phyloP scores from a whole-genome alignment of 257 asterid species.

The Mitragyna speciosa region DNA sequence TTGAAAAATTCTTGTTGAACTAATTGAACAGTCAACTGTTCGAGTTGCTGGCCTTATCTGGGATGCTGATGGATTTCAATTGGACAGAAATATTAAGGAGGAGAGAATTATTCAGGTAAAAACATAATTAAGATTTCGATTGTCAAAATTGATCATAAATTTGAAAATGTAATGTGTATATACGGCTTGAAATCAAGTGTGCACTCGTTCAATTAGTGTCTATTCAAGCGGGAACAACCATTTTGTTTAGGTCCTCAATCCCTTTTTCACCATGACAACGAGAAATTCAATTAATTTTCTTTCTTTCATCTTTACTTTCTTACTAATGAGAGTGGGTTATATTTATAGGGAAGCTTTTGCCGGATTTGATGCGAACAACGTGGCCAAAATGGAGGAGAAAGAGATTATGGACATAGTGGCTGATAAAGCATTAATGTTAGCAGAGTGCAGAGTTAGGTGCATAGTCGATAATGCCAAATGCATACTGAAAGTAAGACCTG shows the following conservation, averaged over 20 bases:
- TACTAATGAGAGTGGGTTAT: not conserved
- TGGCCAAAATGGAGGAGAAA: conserved; percentile 76
- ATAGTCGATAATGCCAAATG: conserved; percentile 87
- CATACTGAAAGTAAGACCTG: conserved; percentile 59
- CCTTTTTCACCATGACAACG: not conserved
- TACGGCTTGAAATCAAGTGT: not conserved
- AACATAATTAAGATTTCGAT: not conserved
- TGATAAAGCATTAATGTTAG: conserved; percentile 53
- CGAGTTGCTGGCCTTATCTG: conserved; percentile 88
- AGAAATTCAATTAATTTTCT: not conserved
- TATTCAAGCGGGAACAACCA: not conserved
- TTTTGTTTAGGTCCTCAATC: not conserved
- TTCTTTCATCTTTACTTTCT: not conserved
- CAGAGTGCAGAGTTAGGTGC: conserved; percentile 77
- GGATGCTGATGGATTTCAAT: conserved; percentile 90
- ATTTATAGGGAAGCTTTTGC: conserved; percentile 57
- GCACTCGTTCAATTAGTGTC: not conserved
- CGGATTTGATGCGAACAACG: conserved; percentile 64
- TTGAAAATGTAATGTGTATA: not conserved
- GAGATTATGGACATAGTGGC: conserved; percentile 55
- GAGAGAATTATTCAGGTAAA: conserved; percentile 62
- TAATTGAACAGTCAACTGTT: conserved; percentile 53
- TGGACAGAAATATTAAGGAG: conserved; percentile 88
- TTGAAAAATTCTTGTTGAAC: not conserved
- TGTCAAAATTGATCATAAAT: not conserved